These are phyloP conservation scores for Daldinia loculata DNA, from an alignment of 495 filamentous ascomycete genomes.

Conservation along the genomic window DNA sequence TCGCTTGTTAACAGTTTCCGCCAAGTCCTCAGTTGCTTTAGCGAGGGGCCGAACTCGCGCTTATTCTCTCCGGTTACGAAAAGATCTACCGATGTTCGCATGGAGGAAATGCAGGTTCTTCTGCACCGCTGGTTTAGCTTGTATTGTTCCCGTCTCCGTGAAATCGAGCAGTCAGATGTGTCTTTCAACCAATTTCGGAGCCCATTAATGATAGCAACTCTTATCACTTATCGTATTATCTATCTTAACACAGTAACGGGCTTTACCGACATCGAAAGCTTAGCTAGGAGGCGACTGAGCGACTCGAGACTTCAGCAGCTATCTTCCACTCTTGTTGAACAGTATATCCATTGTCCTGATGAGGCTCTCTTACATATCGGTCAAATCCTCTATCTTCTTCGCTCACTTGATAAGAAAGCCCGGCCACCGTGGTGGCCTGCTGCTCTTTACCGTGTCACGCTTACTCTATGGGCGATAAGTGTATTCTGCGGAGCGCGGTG, in stretches of 20 bases:
- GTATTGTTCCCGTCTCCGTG: conserved; percentile 9
- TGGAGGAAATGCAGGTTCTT: conserved; percentile 19
- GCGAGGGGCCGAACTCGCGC: conserved; percentile 10
- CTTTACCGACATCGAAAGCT: conserved; percentile 15
- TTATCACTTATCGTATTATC: conserved; percentile 17
- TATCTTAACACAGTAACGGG: conserved; percentile 17
- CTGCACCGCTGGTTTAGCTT: conserved; percentile 14
- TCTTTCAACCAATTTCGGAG: not conserved
- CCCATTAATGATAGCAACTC: conserved; percentile 6
- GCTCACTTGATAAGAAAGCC: conserved; percentile 10
- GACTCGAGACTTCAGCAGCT: conserved; percentile 4
- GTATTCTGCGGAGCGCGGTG: conserved; percentile 15
- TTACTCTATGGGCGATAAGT: conserved; percentile 17
- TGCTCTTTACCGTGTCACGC: conserved; percentile 15
- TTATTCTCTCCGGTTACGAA: conserved; percentile 21
- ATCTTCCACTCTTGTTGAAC: conserved; percentile 1
- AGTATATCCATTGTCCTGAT: conserved; percentile 13
- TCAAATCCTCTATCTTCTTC: conserved; percentile 15
- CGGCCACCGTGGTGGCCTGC: conserved; percentile 21
- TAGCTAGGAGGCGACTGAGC: conserved; percentile 9
- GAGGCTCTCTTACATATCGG: conserved; percentile 13
- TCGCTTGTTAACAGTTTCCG: conserved; percentile 17
- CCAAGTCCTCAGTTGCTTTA: conserved; percentile 19
- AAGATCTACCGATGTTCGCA: conserved; percentile 13
- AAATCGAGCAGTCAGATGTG: not conserved